Evolutionary conservation across 306 rosid species (phyloP).

Genomic region (Vigna mungo): DNA sequence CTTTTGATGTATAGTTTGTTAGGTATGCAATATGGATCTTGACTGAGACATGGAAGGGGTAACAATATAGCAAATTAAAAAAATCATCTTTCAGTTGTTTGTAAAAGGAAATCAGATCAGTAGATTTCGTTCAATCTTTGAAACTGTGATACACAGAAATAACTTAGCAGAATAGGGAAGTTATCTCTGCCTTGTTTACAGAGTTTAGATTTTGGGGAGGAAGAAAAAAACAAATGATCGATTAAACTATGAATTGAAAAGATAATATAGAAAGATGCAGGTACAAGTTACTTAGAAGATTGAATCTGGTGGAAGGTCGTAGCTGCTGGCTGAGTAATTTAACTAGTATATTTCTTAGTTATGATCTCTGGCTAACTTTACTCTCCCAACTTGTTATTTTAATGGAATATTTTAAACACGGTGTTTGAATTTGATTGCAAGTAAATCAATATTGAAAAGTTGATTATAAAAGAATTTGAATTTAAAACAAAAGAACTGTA

Average conservation of each 20-base stretch:
- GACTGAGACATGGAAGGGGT: neutral
- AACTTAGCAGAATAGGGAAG: neutral
- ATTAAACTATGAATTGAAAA: conserved; percentile 27
- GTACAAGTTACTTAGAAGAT: conserved; percentile 12
- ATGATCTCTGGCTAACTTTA: conserved; percentile 21
- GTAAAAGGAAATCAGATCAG: neutral
- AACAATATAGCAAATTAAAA: neutral
- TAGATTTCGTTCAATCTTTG: neutral
- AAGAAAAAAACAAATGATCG: neutral
- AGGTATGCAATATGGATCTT: neutral
- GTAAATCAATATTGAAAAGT: too few species aligned
- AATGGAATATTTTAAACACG: neutral
- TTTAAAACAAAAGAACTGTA: too few species aligned
- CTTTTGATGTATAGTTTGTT: neutral
- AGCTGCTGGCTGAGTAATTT: neutral
- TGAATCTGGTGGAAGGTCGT: conserved; percentile 25
- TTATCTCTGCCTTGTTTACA: neutral
- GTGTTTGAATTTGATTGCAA: conserved; percentile 15
- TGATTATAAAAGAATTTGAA: too few species aligned
- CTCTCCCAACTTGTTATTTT: neutral
- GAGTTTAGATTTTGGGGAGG: neutral
- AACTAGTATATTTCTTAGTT: conserved; percentile 7
- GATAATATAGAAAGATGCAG: neutral
- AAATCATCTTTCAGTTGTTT: neutral
- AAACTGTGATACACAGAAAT: neutral